Evolutionary conservation across 306 rosid genomes (phyloP).

Genomic region (Abrus precatorius): DNA sequence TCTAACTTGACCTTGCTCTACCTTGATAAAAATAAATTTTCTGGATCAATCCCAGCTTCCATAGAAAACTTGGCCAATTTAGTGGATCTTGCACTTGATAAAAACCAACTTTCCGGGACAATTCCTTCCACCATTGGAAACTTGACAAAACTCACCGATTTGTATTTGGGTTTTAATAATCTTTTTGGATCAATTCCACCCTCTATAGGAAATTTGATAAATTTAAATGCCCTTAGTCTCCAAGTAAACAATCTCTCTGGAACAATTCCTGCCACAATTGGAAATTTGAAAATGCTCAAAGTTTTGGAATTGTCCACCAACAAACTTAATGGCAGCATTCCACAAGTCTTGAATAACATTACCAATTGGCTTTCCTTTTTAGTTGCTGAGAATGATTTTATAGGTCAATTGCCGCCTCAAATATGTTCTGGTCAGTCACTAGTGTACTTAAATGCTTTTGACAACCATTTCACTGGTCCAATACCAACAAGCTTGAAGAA

Average conservation of each 20-base stretch:
- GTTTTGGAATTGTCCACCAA: conserved; percentile 24
- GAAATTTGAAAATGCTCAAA: conserved; percentile 40
- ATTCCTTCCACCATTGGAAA: conserved; percentile 55
- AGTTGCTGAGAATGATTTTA: conserved; percentile 33
- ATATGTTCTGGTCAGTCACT: conserved; percentile 41
- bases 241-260: conserved; percentile 48
- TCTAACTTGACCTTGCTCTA: conserved; percentile 18
- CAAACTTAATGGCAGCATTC: conserved; percentile 47
- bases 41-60: conserved; percentile 44
- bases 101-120: conserved; percentile 20
- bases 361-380: conserved; percentile 4
- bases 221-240: conserved; percentile 9
- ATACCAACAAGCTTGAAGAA: conserved; percentile 48
- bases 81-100: background rate
- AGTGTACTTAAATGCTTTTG: background rate
- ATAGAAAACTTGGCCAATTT: conserved; percentile 44
- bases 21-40: conserved; percentile 1
- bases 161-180: conserved; percentile 18
- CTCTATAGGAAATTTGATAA: conserved; percentile 46
- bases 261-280: conserved; percentile 45
- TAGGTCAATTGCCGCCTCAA: conserved; percentile 46
- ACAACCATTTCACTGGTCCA: conserved; percentile 47
- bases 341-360: conserved; percentile 24
- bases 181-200: conserved; percentile 51
- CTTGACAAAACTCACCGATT: conserved; percentile 11